Evolutionary conservation across 169 alveolate species (phyloP), one percentile per base, ranked within the genome.

Genomic region (Cryptosporidium ryanae): DNA sequence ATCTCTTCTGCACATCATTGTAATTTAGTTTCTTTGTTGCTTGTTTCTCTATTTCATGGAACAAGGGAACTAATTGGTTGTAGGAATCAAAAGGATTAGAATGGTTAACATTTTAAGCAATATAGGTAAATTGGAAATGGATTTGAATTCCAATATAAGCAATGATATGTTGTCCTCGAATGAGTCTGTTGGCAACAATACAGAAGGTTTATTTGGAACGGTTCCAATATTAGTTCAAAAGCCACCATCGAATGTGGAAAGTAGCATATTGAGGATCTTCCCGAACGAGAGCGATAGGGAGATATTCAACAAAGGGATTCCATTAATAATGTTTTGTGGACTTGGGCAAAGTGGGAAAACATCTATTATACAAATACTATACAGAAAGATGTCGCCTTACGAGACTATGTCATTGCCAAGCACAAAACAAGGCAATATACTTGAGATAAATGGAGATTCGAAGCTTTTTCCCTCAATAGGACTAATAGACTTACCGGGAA

Each of bases 311-410:
- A 61, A 29, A 55, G 70, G 63, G 12, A 59, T 66, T 1, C 93
- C 93, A 59, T 54, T 84, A 25, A 55, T 90, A 5, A 49, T 90
- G 70, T 43, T 90, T 5, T 84, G 90, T 65, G 93, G 93, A 57
- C 44, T 87, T 52, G 91, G 91, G 17, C 66, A 82, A 31, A 59
- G 91, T 46, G 95, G 95, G 7, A 92, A 92, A 66, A 64, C 95
- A 12, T 90, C 94, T 1, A 92, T 92, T 44, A 67, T 68, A 15
- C 84, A 84, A 59, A 95, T 92, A 17, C 84, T 92, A 25, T 92
- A 91, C 66, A 89, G 87, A 50, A 82, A 82, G 25, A 65, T 84
- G 7, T 65, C 95, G 31, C 95, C 95, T 13, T 92, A 92, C 50
- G 95, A 92, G 31, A 92, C 95, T 6, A 44, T 49, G 21, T 65